Percentiles rank a stretch among this genome's conserved stretches.
These are phyloP conservation scores for Lactarius deliciosus DNA, from an alignment of 768 basidiomycete genomes.

Conservation along the genomic window DNA sequence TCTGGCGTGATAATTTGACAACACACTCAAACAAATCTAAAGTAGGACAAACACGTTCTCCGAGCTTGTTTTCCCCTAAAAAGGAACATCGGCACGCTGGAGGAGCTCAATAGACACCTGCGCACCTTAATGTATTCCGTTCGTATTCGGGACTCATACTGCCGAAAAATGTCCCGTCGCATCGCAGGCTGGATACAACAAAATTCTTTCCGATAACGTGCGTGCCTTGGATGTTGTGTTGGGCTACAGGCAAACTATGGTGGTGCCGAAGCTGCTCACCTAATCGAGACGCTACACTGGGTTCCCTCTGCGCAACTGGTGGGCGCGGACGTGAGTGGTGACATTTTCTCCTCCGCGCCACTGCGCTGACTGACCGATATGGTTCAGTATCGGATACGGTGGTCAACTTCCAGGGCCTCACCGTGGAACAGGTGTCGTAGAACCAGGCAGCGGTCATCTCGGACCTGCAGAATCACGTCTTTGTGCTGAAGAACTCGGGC, in stretches of 20 bases:
- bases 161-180: no score
- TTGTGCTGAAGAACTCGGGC: slow-evolving; percentile 76
- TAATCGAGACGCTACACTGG: slow-evolving; percentile 75
- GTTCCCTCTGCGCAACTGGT: slow-evolving; percentile 79
- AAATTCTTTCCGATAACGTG: slow-evolving; percentile 64
- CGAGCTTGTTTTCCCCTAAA: no score
- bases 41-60: no score
- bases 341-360: no score
- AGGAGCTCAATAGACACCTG: slow-evolving; percentile 67
- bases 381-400: slow-evolving; percentile 61
- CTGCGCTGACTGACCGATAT: no score
- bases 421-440: slow-evolving; percentile 84
- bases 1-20: no score
- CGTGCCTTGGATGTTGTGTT: slow-evolving; percentile 4
- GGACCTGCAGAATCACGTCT: slow-evolving; percentile 75
- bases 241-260: slow-evolving; percentile 55
- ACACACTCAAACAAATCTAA: no score
- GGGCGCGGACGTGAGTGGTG: slow-evolving; percentile 61
- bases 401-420: slow-evolving; percentile 76
- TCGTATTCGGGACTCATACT: no score
- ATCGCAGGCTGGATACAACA: slow-evolving; percentile 51
- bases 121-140: slow-evolving; percentile 40
- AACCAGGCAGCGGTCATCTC: slow-evolving; percentile 80
- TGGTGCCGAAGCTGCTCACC: slow-evolving; percentile 76
- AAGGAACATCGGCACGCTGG: slow-evolving; percentile 51